These are phyloP conservation scores for Cryphonectria nitschkei DNA, from an alignment of 2,329 filamentous ascomycete genomes.

Conservation along the genomic window DNA sequence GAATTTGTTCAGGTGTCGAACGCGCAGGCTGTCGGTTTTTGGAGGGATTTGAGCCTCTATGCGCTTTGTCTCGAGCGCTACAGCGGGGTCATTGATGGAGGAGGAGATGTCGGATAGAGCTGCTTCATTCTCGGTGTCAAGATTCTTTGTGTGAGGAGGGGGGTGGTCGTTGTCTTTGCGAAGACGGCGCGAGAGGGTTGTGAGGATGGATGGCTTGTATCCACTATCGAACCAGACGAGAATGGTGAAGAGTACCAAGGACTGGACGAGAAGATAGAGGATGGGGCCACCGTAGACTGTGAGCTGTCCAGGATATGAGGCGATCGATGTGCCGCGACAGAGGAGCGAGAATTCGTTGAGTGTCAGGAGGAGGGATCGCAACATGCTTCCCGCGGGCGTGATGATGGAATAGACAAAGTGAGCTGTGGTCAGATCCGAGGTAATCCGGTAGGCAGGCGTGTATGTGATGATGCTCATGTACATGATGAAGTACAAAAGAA, in stretches of 20 bases:
- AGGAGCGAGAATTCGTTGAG: constrained; percentile 84
- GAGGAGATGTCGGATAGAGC: constrained; percentile 11
- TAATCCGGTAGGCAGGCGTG: constrained; percentile 69
- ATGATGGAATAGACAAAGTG: constrained; percentile 77
- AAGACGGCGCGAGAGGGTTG: constrained; percentile 46
- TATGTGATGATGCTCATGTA: constrained; percentile 78
- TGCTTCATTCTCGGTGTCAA: constrained; percentile 23
- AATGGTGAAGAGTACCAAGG: constrained; percentile 69
- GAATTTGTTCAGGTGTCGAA: constrained; percentile 77
- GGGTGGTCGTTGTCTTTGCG: constrained; percentile 32
- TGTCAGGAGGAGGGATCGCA: constrained; percentile 74
- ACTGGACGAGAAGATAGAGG: constrained; percentile 78
- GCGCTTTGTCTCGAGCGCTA: constrained; percentile 66
- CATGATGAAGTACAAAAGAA: constrained; percentile 72
- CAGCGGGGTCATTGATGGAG: constrained; percentile 57
- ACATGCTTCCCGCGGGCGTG: constrained; percentile 76
- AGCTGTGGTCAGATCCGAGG: constrained; percentile 66
- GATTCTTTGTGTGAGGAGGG: constrained; percentile 27
- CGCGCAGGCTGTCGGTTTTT: constrained; percentile 70
- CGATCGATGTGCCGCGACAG: constrained; percentile 67
- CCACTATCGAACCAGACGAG: constrained; percentile 84
- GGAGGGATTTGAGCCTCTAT: constrained; percentile 55
- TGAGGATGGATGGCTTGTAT: constrained; percentile 59
- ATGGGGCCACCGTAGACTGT: constrained; percentile 82
- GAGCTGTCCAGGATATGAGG: constrained; percentile 71